Percentiles rank a stretch among this genome's conserved stretches.
Conservation (phyloP, 2,329 filamentous ascomycete species). For the Sarocladiaceae sp. region DNA sequence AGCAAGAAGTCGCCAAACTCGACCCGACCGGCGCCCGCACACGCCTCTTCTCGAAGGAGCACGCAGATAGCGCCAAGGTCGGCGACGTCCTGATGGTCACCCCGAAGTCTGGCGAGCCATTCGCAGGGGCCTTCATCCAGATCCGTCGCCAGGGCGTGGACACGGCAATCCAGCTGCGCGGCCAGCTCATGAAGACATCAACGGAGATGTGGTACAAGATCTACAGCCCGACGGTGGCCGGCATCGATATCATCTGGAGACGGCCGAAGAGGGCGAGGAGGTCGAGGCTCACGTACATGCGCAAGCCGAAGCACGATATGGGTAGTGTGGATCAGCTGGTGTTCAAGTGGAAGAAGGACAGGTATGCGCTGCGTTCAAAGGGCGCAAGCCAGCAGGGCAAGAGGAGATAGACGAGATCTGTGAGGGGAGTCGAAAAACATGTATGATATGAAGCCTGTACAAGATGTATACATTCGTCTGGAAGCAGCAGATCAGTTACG, state of each 20-base stretch:
- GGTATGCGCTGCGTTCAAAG: conserved; percentile 31
- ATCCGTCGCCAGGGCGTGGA: conserved; percentile 85
- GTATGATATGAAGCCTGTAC: conserved; percentile 22
- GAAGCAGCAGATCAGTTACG: too few species aligned
- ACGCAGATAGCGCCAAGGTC: conserved; percentile 70
- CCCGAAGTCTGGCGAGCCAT: conserved; percentile 74
- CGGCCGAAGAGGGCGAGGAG: conserved; percentile 77
- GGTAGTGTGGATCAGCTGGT: conserved; percentile 80
- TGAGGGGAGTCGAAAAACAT: conserved; percentile 10
- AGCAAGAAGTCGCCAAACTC: conserved; percentile 63
- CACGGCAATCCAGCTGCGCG: conserved; percentile 79
- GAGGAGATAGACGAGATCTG: conserved; percentile 14
- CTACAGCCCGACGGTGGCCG: conserved; percentile 81
- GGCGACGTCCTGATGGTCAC: conserved; percentile 92
- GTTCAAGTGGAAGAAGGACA: conserved; percentile 40
- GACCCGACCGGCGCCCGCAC: conserved; percentile 81
- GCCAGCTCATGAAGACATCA: conserved; percentile 76
- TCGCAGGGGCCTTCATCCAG: conserved; percentile 80
- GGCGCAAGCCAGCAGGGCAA: conserved; percentile 18
- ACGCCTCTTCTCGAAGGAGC: conserved; percentile 70
- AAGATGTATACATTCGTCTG: too few species aligned
- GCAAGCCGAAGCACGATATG: conserved; percentile 79
- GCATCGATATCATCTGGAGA: conserved; percentile 90
- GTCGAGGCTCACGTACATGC: conserved; percentile 85
- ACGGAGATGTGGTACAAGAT: conserved; percentile 99